Conservation (phyloP, 352 stramenopile genomes). For the Globisporangium orthogonon region DNA sequence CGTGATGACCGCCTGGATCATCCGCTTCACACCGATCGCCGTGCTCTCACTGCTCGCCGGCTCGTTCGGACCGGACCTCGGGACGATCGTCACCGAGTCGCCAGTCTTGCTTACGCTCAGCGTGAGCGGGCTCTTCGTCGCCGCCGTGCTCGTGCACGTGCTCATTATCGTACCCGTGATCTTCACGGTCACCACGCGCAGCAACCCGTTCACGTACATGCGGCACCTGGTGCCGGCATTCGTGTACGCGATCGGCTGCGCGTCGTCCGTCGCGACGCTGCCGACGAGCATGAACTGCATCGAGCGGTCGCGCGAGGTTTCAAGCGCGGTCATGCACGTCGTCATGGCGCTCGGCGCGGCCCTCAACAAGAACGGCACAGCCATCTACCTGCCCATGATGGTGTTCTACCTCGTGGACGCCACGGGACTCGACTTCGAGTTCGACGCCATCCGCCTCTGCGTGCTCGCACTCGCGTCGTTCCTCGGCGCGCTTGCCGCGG, state of each 20-base stretch:
- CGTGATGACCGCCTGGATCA: slow-evolving; percentile 66
- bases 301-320: slow-evolving; percentile 43
- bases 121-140: slow-evolving; percentile 33
- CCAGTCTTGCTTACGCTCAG: slow-evolving; percentile 35
- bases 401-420: slow-evolving; percentile 69
- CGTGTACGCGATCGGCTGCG: slow-evolving; percentile 65
- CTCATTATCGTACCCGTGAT: slow-evolving; percentile 50
- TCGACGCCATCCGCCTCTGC: slow-evolving; percentile 30
- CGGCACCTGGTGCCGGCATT: slow-evolving; percentile 56
- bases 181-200: slow-evolving; percentile 50
- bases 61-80: slow-evolving; percentile 42
- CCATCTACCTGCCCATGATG: slow-evolving; percentile 68
- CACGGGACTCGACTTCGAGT: slow-evolving; percentile 26
- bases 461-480: slow-evolving; percentile 53
- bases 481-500: slow-evolving; percentile 49
- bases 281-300: slow-evolving; percentile 59
- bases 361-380: slow-evolving; percentile 73
- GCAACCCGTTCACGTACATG: slow-evolving; percentile 75
- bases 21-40: slow-evolving; percentile 66
- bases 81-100: slow-evolving; percentile 29
- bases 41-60: slow-evolving; percentile 66
- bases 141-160: slow-evolving; percentile 51
- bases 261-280: slow-evolving; percentile 68
- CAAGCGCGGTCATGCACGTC: slow-evolving; percentile 62
- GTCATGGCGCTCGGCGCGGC: slow-evolving; percentile 59